A percentile compares a stretch with the other conserved stretches of the same genome.
Evolutionary conservation across 441 rosid species (phyloP).

Genomic region (Aquilaria agallochum): DNA sequence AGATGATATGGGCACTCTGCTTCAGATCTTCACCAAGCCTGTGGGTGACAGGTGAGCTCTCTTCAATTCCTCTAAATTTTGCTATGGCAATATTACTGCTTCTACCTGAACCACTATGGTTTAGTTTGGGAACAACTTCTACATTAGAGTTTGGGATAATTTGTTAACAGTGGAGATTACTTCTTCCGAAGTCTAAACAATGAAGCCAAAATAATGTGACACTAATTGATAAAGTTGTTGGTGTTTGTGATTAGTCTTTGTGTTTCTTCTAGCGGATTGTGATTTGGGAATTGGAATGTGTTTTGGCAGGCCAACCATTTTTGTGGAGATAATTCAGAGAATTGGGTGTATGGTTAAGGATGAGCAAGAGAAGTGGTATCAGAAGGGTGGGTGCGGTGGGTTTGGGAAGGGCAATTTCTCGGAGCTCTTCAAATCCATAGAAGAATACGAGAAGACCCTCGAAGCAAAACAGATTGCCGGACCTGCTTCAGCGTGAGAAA

Average conservation of each 20-base stretch:
- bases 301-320: slow-evolving; percentile 77
- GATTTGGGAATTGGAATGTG: neutral
- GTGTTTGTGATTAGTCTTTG: too few relatives aligned
- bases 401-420: slow-evolving; percentile 97
- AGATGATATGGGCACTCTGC: slow-evolving; percentile 96
- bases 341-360: slow-evolving; percentile 80
- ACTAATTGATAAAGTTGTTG: too few relatives aligned
- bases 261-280: neutral
- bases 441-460: slow-evolving; percentile 86
- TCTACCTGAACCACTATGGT: too few relatives aligned
- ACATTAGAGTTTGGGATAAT: too few relatives aligned
- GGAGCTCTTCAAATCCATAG: slow-evolving; percentile 93
- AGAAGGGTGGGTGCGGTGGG: slow-evolving; percentile 96
- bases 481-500: slow-evolving; percentile 23
- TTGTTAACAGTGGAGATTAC: too few relatives aligned
- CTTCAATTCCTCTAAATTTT: neutral
- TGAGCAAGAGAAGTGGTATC: slow-evolving; percentile 64
- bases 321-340: slow-evolving; percentile 93
- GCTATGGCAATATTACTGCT: too few relatives aligned
- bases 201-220: too few relatives aligned
- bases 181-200: too few relatives aligned
- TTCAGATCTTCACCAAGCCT: slow-evolving; percentile 94
- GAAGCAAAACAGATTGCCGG: slow-evolving; percentile 45
- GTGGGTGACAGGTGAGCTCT: slow-evolving; percentile 72
- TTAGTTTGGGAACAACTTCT: too few relatives aligned